Evolutionary conservation across 345 rosid species (phyloP), one percentile per base, ranked within the genome.

Genomic region (Adansonia digitata): DNA sequence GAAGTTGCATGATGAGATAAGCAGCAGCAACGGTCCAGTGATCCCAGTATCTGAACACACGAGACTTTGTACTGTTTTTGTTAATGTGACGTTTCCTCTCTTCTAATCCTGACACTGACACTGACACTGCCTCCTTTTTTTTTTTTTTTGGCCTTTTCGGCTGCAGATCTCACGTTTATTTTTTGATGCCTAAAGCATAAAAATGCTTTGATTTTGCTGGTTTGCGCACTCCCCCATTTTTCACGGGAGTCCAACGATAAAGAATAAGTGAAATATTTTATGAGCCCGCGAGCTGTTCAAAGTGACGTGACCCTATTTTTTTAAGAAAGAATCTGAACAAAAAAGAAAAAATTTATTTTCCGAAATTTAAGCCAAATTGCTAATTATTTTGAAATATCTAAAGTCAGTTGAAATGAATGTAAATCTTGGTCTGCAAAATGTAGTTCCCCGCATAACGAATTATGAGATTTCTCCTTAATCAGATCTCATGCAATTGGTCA

Each of bases 1-100:
- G 57, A 52, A n/a, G 24, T 9, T 52, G 57, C 57, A 12, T 20
- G 2, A n/a, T n/a, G 27, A n/a, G 57, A 52, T 52, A 26, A 52
- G 65, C 51, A 31, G 29, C 67, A 71, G 53, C 77, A 77, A 77
- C 81, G 81, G 80, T 72, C 74, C 31, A 48, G 29, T 75, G 77
- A 77, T 72, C 73, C 66, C 74, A 74, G 73, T 5, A n/a, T 20
- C 22, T 29, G n/a, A 40, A 48, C 69, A 71, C 73, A 48, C 0
- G 17, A 55, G 20, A 20, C 63, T 53, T 6, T 46, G 73, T 7
- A 55, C 22, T 39, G 22, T 53, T 12, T 53, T 6, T 6, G 24
- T 17, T 37, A 39, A 53, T 5, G 48, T 35, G 34, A 52, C 22
- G 29, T 34, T 0, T 15, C 39, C 72, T 15, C 24, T 1, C 2